A percentile compares a stretch with the other conserved stretches of the same genome.
Conservation (phyloP, 148 eudicot species). For the Bassia scoparia region DNA sequence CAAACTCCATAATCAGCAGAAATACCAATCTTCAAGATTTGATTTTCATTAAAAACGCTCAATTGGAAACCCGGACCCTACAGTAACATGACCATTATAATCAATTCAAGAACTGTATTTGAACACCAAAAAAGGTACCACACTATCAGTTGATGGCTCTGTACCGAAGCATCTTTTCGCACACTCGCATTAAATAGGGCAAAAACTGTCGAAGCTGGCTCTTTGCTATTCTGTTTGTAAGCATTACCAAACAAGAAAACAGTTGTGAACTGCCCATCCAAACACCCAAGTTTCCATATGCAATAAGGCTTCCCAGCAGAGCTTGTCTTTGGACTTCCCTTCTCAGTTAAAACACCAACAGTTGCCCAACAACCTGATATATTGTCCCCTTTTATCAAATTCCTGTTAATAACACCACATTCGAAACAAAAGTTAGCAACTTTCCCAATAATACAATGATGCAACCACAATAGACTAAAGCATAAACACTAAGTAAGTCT, state of each 20-base stretch:
- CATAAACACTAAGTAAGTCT: not conserved
- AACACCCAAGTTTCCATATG: slow-evolving; percentile 83
- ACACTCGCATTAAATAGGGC: slow-evolving; percentile 62
- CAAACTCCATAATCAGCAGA: slow-evolving; percentile 86
- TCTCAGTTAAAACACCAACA: slow-evolving; percentile 74
- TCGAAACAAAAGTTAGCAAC: slow-evolving; percentile 13
- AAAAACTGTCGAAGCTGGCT: slow-evolving; percentile 54
- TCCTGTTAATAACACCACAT: slow-evolving; percentile 42
- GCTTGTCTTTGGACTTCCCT: slow-evolving; percentile 55
- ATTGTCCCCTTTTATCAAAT: slow-evolving; percentile 71
- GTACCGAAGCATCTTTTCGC: slow-evolving; percentile 78
- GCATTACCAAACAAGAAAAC: slow-evolving; percentile 95
- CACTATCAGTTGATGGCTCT: slow-evolving; percentile 7
- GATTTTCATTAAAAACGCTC: slow-evolving; percentile 62
- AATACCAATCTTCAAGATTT: slow-evolving; percentile 77
- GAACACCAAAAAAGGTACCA: slow-evolving; percentile 6
- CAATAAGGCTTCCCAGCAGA: slow-evolving; percentile 67
- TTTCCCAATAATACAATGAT: slow-evolving; percentile 1
- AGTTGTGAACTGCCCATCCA: slow-evolving; percentile 67
- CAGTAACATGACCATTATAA: slow-evolving; percentile 14
- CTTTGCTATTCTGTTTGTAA: slow-evolving; percentile 54
- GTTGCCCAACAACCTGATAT: slow-evolving; percentile 97
- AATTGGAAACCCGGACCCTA: slow-evolving; percentile 76
- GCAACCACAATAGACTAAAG: slow-evolving; percentile 1
- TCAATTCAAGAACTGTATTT: not conserved